Base-by-base conservation (phyloP, 768 basidiomycete species). In the Lentinula sp. region DNA sequence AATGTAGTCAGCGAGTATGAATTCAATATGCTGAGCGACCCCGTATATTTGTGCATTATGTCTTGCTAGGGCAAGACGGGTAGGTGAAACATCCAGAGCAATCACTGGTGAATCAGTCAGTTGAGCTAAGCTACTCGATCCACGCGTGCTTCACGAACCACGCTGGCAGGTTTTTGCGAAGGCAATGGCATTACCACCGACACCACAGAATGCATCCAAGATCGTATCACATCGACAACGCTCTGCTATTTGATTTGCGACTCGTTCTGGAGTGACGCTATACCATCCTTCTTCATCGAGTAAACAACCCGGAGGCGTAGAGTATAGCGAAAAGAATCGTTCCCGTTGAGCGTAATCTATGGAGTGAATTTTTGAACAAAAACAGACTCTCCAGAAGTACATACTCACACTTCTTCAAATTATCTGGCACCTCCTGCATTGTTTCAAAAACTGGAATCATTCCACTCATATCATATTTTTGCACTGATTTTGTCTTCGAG, bases 211-310 rank as follows among this genome's bases (percentile, higher is more conserved):
- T 0, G 95, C 93, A 69, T 98, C 97, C 39, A 96, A n/a, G 62
- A 97, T 79, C 3, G 87, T 88, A 63, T 85, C 85, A 64, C 89
- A 93, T 7, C 90, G 83, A 77, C 96, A 97, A 23, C 95, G 79
- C 65, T 96, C 90, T 0, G 97, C 96, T 49, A 98, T 98, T 70
- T 93, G 95, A 62, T 84, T 74, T 7, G 95, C 97, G n/a, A 99
- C 85, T 42, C 80, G 81, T 68, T 98, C 95, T 0, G 97, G 96
- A 0, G 97, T 99, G 61, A 98, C 88, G 63, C 91, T 94, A 74
- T 90, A 98, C 96, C 95, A 98, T n/a, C 96, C 96, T 71, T 96
- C 93, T 65, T 91, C 85, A 64, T 98, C 97, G 10, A 98, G 76
- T 2, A 97, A 78, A 69, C 94, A 93, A 0, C 95, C 94, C 0